These are phyloP conservation scores for Saccharomyces hybrid DNA, from an alignment of 1,139 yeast genomes.

Conservation along the genomic window DNA sequence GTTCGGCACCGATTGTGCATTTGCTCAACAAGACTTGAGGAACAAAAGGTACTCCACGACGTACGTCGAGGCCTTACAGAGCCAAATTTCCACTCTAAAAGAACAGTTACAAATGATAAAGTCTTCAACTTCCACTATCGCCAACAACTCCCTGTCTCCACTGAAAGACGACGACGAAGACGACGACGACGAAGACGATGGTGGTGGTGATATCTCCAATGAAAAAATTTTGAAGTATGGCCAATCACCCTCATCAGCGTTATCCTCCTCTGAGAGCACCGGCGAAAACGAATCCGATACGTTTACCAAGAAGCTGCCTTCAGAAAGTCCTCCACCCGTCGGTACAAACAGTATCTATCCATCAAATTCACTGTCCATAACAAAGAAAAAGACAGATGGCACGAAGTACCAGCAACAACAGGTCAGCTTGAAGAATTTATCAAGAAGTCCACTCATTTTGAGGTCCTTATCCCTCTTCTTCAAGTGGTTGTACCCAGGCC, in stretches of 20 bases:
- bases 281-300: slow-evolving; percentile 1
- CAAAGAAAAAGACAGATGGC: slow-evolving; percentile 8
- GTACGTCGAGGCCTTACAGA: slow-evolving; percentile 36
- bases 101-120: not conserved
- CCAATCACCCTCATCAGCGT: slow-evolving; percentile 4
- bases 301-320: slow-evolving; percentile 1
- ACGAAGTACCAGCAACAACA: slow-evolving; percentile 25
- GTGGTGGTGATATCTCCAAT: not conserved
- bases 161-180: not conserved
- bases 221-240: not conserved
- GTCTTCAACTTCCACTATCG: not conserved
- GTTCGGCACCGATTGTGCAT: slow-evolving; percentile 40
- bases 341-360: slow-evolving; percentile 24
- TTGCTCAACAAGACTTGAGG: slow-evolving; percentile 41
- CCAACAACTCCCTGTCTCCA: not conserved
- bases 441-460: slow-evolving; percentile 39
- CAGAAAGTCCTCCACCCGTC: slow-evolving; percentile 1
- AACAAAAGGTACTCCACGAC: slow-evolving; percentile 42
- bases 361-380: slow-evolving; percentile 20
- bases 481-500: slow-evolving; percentile 58
- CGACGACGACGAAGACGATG: not conserved
- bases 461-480: slow-evolving; percentile 42
- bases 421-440: slow-evolving; percentile 44
- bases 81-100: slow-evolving; percentile 7
- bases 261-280: not conserved